Percentiles rank a stretch among this genome's conserved stretches.
These are phyloP conservation scores for Besnoitia besnoiti DNA, from an alignment of 169 alveolate species.

Conservation along the genomic window DNA sequence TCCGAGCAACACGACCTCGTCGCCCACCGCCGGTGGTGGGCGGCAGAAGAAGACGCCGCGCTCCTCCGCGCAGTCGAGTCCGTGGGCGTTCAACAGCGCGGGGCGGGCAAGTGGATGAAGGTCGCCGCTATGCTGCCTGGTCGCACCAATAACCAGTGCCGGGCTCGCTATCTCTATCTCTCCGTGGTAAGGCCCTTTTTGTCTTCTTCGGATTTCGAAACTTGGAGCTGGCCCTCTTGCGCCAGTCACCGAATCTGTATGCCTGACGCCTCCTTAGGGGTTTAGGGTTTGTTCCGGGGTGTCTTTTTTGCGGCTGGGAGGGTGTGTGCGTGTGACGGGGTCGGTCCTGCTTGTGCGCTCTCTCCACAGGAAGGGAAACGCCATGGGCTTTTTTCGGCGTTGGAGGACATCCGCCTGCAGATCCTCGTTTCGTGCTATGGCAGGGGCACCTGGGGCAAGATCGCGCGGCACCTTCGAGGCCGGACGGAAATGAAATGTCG, in stretches of 20 bases:
- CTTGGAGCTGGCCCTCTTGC: no score
- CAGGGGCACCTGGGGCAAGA: conserved; percentile 66
- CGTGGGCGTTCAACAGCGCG: conserved; percentile 65
- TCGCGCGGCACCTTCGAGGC: conserved; percentile 72
- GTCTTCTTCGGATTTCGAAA: background rate
- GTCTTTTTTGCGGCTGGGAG: no score
- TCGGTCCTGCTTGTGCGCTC: background rate
- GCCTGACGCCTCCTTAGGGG: no score
- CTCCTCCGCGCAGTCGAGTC: conserved; percentile 69
- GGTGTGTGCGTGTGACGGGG: no score
- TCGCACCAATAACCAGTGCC: conserved; percentile 83
- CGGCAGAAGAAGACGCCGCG: conserved; percentile 72
- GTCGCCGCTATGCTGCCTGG: conserved; percentile 83
- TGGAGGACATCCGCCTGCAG: conserved; percentile 75
- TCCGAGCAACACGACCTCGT: background rate
- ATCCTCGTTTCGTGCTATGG: conserved; percentile 73
- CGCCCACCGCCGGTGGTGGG: conserved; percentile 68
- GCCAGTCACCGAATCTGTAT: no score
- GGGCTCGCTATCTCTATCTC: conserved; percentile 76
- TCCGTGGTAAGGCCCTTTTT: conserved; percentile 37
- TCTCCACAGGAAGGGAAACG: conserved; percentile 53
- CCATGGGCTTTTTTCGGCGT: conserved; percentile 72
- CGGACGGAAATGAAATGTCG: conserved; percentile 77
- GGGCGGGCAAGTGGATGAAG: conserved; percentile 79
- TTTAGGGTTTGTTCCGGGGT: no score